A percentile compares a stretch with the other conserved stretches of the same genome.
These are phyloP conservation scores for Bathelium albidoporum DNA, from an alignment of 495 filamentous ascomycete genomes.

Conservation along the genomic window DNA sequence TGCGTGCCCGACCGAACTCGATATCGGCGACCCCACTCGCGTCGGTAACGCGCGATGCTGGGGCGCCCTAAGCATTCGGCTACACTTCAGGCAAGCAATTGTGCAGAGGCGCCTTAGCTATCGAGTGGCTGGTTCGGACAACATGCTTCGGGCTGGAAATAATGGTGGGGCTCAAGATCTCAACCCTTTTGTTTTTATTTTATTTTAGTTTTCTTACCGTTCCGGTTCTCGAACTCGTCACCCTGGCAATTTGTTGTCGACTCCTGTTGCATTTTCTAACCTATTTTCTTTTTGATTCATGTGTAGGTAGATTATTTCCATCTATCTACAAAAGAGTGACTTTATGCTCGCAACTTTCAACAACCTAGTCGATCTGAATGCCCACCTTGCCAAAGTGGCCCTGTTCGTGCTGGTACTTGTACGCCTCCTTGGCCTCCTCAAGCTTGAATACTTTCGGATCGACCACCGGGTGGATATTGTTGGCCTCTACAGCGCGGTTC, in stretches of 20 bases:
- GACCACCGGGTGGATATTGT: slow-evolving; percentile 32
- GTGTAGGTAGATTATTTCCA: too few species aligned
- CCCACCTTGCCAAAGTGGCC: slow-evolving; percentile 70
- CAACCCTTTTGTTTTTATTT: neutral
- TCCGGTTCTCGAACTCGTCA: neutral
- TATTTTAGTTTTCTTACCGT: neutral
- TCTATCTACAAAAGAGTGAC: too few species aligned
- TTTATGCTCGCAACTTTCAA: too few species aligned
- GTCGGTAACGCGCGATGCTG: slow-evolving; percentile 3
- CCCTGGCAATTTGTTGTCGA: too few species aligned
- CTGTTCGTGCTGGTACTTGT: slow-evolving; percentile 51
- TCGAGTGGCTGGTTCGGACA: slow-evolving; percentile 4
- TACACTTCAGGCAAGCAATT: slow-evolving; percentile 5
- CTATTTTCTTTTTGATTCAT: too few species aligned
- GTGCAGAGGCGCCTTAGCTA: neutral
- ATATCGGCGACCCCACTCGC: neutral
- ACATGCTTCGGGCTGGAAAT: neutral
- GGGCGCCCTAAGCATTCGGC: slow-evolving; percentile 1
- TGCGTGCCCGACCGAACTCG: slow-evolving; percentile 2
- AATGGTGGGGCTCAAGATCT: neutral
- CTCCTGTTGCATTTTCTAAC: too few species aligned
- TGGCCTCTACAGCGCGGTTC: slow-evolving; percentile 31
- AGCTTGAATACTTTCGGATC: slow-evolving; percentile 33
- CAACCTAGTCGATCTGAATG: slow-evolving; percentile 55
- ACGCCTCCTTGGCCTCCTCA: slow-evolving; percentile 31